phyloP scores from a whole-genome alignment of 2,329 filamentous ascomycete species.

The Fusarium tricinctum region DNA sequence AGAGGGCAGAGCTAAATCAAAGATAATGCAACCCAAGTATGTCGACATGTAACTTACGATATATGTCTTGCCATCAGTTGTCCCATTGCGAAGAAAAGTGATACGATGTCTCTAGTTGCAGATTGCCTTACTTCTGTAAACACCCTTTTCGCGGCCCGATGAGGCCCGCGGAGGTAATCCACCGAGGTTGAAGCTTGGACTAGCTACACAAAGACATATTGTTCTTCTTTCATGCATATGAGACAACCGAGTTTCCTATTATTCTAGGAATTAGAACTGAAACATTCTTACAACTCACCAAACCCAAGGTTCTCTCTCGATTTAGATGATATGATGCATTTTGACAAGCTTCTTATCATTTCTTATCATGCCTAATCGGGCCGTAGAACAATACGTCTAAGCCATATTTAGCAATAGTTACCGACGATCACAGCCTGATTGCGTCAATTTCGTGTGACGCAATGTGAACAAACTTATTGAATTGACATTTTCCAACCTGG shows the following conservation, averaged over 20 bases:
- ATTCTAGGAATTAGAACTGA: too few species aligned
- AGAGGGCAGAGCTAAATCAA: too few species aligned
- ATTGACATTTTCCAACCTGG: slow-evolving; percentile 1
- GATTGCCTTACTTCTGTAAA: neutral
- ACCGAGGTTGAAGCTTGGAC: neutral
- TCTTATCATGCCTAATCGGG: slow-evolving; percentile 25
- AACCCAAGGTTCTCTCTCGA: too few species aligned
- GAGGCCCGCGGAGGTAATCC: neutral
- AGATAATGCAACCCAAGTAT: too few species aligned
- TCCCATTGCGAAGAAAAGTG: neutral
- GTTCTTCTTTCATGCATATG: too few species aligned
- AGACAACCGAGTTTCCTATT: too few species aligned
- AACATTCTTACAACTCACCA: too few species aligned
- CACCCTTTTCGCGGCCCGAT: neutral
- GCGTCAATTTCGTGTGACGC: slow-evolving; percentile 41
- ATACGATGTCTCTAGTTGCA: neutral
- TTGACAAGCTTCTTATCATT: slow-evolving; percentile 4
- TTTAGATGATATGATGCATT: slow-evolving; percentile 14
- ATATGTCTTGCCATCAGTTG: neutral
- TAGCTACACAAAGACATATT: too few species aligned
- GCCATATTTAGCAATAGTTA: slow-evolving; percentile 7
- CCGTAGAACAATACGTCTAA: slow-evolving; percentile 11
- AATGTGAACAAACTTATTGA: slow-evolving; percentile 4
- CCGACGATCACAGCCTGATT: slow-evolving; percentile 8
- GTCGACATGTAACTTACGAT: neutral